These are phyloP conservation scores for Sordariomycetes sp. DNA, from an alignment of 2,329 filamentous ascomycete species.

Conservation along the genomic window DNA sequence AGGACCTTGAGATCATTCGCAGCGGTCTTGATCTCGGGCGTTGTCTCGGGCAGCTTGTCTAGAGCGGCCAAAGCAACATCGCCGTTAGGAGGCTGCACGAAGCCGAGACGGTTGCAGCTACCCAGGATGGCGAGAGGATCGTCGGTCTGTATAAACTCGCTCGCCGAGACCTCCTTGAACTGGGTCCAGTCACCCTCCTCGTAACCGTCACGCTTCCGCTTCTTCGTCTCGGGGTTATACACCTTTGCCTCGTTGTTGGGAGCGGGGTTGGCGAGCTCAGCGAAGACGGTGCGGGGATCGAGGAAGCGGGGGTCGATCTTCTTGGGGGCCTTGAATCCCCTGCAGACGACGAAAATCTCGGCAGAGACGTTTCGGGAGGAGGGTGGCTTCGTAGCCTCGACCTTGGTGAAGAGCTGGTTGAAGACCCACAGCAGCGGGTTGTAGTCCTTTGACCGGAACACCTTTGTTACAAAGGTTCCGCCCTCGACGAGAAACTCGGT, in stretches of 20 bases:
- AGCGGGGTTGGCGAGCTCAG: conserved; percentile 72
- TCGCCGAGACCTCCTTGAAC: conserved; percentile 80
- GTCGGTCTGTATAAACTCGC: conserved; percentile 85
- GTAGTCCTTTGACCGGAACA: conserved; percentile 95
- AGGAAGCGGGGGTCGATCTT: conserved; percentile 85
- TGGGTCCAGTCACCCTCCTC: conserved; percentile 92
- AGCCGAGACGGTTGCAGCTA: conserved; percentile 71
- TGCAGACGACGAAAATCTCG: conserved; percentile 96
- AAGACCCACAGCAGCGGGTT: conserved; percentile 94
- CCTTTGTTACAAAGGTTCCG: conserved; percentile 92
- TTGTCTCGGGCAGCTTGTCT: conserved; percentile 78
- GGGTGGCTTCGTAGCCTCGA: conserved; percentile 95
- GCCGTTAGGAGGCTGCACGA: conserved; percentile 67
- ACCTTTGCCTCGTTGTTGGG: conserved; percentile 97
- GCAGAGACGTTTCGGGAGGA: conserved; percentile 93
- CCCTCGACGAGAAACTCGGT: conserved; percentile 86
- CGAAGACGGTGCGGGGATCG: conserved; percentile 82
- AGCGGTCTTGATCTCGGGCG: conserved; percentile 65
- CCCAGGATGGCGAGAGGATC: conserved; percentile 92
- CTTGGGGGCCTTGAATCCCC: conserved; percentile 91
- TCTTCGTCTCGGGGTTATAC: conserved; percentile 95
- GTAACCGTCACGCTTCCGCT: conserved; percentile 94
- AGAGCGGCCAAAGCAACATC: conserved; percentile 83
- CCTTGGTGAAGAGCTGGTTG: conserved; percentile 89
- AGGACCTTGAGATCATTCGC: conserved; percentile 82